Conservation (phyloP, 2,329 filamentous ascomycete genomes). For the Ceratocystis cacaofunesta region DNA sequence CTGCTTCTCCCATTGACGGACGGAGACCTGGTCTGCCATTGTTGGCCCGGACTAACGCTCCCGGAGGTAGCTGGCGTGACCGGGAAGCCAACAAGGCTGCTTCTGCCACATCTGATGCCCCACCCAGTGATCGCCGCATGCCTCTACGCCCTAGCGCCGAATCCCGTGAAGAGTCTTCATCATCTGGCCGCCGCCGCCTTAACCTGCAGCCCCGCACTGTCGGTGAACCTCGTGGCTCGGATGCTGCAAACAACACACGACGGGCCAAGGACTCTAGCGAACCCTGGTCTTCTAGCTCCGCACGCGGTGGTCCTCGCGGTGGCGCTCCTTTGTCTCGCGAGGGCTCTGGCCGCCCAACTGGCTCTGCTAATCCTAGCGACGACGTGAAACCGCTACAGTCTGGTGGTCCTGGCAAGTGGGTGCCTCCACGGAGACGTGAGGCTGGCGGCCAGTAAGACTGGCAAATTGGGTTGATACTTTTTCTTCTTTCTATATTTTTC, state of each 20-base stretch:
- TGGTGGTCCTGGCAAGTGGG: conserved; percentile 43
- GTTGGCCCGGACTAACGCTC: conserved; percentile 15
- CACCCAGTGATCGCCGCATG: conserved; percentile 19
- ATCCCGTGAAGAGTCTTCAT: not conserved
- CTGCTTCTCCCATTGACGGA: conserved; percentile 15
- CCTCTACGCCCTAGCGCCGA: not conserved
- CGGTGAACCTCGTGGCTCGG: conserved; percentile 25
- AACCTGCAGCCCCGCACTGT: conserved; percentile 40
- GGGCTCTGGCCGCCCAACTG: conserved; percentile 27
- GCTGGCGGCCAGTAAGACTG: not conserved
- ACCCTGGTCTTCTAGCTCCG: conserved; percentile 81
- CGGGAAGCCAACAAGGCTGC: conserved; percentile 25
- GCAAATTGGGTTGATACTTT: conserved; percentile 12
- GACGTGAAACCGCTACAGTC: conserved; percentile 35
- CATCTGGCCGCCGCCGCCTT: conserved; percentile 41
- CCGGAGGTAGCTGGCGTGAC: conserved; percentile 31
- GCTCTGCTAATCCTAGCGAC: not conserved
- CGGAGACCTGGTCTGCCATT: conserved; percentile 17
- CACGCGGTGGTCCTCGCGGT: conserved; percentile 77
- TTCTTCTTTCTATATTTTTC: conserved; percentile 19
- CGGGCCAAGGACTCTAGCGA: conserved; percentile 56
- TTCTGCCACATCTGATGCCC: conserved; percentile 22
- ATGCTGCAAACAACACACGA: conserved; percentile 53
- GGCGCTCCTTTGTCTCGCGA: conserved; percentile 74
- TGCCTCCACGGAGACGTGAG: conserved; percentile 21